Evolutionary conservation across 1,139 yeast species (phyloP).

Genomic region (Debaryomyces nepalensis): DNA sequence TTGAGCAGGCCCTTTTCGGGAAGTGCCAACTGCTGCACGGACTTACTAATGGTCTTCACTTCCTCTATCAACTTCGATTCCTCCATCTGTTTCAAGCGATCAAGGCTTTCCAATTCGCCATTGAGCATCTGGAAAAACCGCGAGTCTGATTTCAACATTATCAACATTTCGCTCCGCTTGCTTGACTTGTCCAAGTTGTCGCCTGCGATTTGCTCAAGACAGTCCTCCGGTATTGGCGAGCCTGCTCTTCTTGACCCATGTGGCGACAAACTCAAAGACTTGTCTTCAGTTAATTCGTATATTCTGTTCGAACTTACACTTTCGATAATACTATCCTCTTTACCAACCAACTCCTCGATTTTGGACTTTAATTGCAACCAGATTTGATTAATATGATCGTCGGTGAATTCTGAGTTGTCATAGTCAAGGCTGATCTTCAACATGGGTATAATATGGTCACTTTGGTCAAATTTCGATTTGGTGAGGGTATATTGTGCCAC

Average conservation of each 20-base stretch:
- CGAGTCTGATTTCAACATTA: conserved; percentile 46
- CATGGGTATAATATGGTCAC: conserved; percentile 37
- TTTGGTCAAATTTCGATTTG: conserved; percentile 27
- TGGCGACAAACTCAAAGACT: conserved; percentile 18
- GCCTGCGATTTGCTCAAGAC: conserved; percentile 10
- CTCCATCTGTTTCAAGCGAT: conserved; percentile 47
- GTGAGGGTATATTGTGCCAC: conserved; percentile 49
- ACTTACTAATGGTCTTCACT: conserved; percentile 47
- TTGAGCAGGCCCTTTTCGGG: conserved; percentile 39
- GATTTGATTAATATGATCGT: conserved; percentile 42
- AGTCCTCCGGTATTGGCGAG: conserved; percentile 7
- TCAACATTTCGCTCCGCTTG: conserved; percentile 32
- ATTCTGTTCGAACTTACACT: conserved; percentile 17
- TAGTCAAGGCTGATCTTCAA: conserved; percentile 45
- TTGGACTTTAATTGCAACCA: conserved; percentile 37
- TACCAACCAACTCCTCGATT: conserved; percentile 34
- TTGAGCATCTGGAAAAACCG: conserved; percentile 64
- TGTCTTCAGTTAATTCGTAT: conserved; percentile 24
- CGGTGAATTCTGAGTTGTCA: conserved; percentile 34
- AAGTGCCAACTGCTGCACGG: conserved; percentile 42
- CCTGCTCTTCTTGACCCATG: conserved; percentile 9
- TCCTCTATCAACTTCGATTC: conserved; percentile 49
- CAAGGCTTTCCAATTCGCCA: conserved; percentile 57
- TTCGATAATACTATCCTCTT: conserved; percentile 21
- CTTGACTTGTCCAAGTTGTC: conserved; percentile 11